Percentiles rank a stretch among this genome's conserved stretches.
Conservation (phyloP, 2,329 filamentous ascomycete genomes). For the Septoria linicola region DNA sequence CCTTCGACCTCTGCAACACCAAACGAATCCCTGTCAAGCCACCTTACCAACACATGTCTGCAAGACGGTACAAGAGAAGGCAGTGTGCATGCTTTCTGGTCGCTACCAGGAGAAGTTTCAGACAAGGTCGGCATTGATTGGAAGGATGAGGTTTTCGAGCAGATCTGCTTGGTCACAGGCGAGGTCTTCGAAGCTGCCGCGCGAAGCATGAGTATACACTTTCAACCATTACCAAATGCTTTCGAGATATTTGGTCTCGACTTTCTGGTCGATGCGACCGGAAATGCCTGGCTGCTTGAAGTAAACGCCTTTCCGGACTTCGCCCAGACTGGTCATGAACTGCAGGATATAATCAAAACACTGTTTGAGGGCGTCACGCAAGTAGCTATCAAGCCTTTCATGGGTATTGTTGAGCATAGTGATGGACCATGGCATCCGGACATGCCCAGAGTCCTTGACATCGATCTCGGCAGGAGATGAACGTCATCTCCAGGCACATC, state of each 20-base stretch:
- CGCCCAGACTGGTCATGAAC: constrained; percentile 76
- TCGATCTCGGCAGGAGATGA: constrained; percentile 46
- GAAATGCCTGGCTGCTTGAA: constrained; percentile 75
- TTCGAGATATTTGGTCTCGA: constrained; percentile 94
- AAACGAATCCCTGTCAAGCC: constrained; percentile 63
- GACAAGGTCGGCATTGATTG: constrained; percentile 39
- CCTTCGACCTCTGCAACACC: constrained; percentile 52
- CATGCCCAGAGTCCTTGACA: constrained; percentile 46
- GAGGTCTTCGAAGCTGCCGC: constrained; percentile 87
- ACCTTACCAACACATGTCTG: constrained; percentile 94
- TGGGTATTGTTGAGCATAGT: constrained; percentile 43
- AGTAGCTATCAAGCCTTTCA: constrained; percentile 67
- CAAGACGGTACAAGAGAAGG: constrained; percentile 62
- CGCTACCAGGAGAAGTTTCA: constrained; percentile 50
- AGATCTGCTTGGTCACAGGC: constrained; percentile 71
- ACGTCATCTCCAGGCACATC: no score
- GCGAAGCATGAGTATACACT: constrained; percentile 80
- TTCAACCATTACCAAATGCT: constrained; percentile 81
- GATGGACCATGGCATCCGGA: no score
- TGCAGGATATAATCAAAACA: constrained; percentile 69
- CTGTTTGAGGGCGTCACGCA: constrained; percentile 75
- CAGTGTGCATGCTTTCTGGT: constrained; percentile 74
- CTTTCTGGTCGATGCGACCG: constrained; percentile 71
- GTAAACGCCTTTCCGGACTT: constrained; percentile 97
- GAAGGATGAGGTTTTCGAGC: constrained; percentile 65